Conservation (phyloP, 2,329 filamentous ascomycete genomes). For the Fusarium sulawesiense region DNA sequence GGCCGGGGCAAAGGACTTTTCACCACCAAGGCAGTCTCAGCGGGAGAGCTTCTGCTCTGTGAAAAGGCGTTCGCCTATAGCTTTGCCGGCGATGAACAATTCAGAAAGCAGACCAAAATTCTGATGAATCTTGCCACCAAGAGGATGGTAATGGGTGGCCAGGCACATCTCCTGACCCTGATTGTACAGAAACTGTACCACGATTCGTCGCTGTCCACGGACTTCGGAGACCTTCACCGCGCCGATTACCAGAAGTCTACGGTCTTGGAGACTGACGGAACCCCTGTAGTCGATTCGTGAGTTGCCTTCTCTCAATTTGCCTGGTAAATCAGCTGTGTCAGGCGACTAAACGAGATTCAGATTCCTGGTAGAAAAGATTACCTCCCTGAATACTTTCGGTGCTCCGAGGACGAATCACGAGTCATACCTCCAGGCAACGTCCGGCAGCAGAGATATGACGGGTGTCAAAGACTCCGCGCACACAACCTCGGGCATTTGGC, state of each 20-base stretch:
- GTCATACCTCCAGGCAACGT: background rate
- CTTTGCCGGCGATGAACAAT: background rate
- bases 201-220: background rate
- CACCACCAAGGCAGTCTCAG: background rate
- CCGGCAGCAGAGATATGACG: background rate
- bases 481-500: conserved; percentile 2
- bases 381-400: background rate
- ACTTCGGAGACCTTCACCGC: background rate
- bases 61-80: conserved; percentile 7
- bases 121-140: conserved; percentile 9
- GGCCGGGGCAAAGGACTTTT: conserved; percentile 2
- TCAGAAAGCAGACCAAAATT: background rate
- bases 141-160: background rate
- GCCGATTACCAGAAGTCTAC: background rate
- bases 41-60: conserved; percentile 1
- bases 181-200: conserved; percentile 1
- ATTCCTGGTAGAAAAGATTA: background rate
- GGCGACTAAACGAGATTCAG: background rate
- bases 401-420: conserved; percentile 2
- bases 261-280: background rate
- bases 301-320: background rate
- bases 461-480: background rate
- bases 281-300: background rate
- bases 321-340: background rate
- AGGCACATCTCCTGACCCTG: background rate